These are phyloP conservation scores for Xenosphaeropsis pyriputrescens DNA, from an alignment of 2,329 filamentous ascomycete species.

Conservation along the genomic window DNA sequence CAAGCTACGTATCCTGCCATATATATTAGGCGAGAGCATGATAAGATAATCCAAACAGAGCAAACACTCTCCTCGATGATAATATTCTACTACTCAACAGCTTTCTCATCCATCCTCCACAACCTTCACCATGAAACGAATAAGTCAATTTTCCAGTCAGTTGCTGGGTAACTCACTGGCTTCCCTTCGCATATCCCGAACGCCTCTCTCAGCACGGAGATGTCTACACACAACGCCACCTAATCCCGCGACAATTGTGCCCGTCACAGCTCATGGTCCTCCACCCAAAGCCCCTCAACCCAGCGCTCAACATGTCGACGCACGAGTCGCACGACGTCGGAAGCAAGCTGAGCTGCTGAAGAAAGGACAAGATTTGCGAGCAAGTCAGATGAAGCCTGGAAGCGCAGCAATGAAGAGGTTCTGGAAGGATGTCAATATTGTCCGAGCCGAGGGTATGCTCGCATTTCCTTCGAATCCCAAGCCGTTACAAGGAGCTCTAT, in stretches of 20 bases:
- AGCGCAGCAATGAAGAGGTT: conserved; percentile 51
- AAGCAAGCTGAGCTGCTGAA: conserved; percentile 40
- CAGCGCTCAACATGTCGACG: conserved; percentile 18
- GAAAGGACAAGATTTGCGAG: conserved; percentile 31
- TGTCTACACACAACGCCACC: conserved; percentile 12
- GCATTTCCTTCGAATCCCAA: background rate
- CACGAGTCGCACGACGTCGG: conserved; percentile 32
- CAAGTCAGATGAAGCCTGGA: conserved; percentile 22
- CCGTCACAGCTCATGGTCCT: conserved; percentile 40
- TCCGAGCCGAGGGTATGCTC: conserved; percentile 44
- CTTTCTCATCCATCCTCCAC: background rate
- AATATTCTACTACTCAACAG: no score
- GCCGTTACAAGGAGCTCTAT: no score
- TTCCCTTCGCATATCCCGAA: conserved; percentile 1
- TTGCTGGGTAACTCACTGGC: conserved; percentile 4
- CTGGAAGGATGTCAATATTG: conserved; percentile 72
- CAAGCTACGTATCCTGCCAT: no score
- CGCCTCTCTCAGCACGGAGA: conserved; percentile 5
- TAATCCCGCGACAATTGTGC: conserved; percentile 16
- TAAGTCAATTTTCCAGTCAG: conserved; percentile 9
- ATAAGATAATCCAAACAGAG: no score
- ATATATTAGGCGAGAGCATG: no score
- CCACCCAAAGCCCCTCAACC: conserved; percentile 40
- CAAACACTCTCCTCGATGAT: no score
- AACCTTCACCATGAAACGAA: conserved; percentile 12